Evolutionary conservation across 805 yeast genomes (phyloP), one percentile per base, ranked within the genome.

Genomic region (Cyberlindnera euphorbiae): DNA sequence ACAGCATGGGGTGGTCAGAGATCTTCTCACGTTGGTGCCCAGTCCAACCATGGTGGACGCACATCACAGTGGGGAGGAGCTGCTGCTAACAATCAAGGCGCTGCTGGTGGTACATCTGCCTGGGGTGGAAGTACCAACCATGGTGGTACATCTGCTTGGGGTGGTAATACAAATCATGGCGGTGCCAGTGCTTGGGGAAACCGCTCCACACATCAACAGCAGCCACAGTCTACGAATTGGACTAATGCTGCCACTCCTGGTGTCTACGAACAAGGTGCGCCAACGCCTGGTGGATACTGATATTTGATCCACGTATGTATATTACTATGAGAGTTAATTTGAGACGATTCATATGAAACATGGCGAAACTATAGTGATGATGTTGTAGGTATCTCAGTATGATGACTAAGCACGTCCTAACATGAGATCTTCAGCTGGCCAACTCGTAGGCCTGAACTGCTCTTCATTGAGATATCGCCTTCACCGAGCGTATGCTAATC

Each of bases 1-100:
- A 67, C 69, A 17, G 71, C 38, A 54, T 61, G 74, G 58, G 67
- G 67, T 15, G 58, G 38, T 39, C 32, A n/a, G 12, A 30, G 24
- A 21, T 16, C 31, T 8, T 17, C 31, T 7, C 24, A 32, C 13
- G 28, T 17, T 16, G 33, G 35, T 18, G 23, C 13, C n/a, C 17
- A 13, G 17, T 35, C 42, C 17, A 29, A 27, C 26, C 25, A 32
- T 17, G 37, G 39, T 15, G n/a, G n/a, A n/a, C 26, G 17, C 11
- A 15, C 33, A 6, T 25, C 33, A 15, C 28, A 16, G 16, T 28
- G 42, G 26, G 28, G 38, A 15, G 26, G 13, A n/a, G 19, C 33
- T n/a, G 12, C 31, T 11, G 9, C 17, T 12, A 17, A n/a, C n/a
- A n/a, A 12, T 19, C 27, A 9, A 37, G 41, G 8, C 34, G 36